Evolutionary conservation across 768 basidiomycete genomes (phyloP), one percentile per base, ranked within the genome.

Genomic region (Agaricus sinodeliciosus): DNA sequence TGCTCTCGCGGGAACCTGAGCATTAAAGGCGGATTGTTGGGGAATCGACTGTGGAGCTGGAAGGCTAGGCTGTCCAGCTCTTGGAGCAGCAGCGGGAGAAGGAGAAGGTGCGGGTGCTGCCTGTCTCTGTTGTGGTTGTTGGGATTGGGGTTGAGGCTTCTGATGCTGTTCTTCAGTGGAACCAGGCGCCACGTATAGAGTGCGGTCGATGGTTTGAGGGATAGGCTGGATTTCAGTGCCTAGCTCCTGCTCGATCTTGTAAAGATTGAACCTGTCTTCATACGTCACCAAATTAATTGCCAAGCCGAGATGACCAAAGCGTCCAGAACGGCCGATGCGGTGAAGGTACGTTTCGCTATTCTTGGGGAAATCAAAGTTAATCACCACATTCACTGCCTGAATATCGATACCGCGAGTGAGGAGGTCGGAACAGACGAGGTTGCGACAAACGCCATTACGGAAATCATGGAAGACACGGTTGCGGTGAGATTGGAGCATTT

Each of bases 391-490:
- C 57, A 99, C 95, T 55, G 95, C 96, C 73, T 97, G 96, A 66
- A 99, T 99, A 70, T 99, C 95, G 68, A 99, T 99, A 72, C 95
- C 95, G 59, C 95, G 90, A 19, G 95, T 99, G 64, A 99, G 85
- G 58, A 99, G 84, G 72, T 99, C 95, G 48, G 84, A 87, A 75
- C 95, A 99, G 66, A 99, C 95, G 59, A 99, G 85, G 74, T 99
- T 99, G 62, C 95, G 87, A 77, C 95, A 97, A 43, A 94, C 92
- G 58, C 95, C 95, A 64, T 91, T 92, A 58, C 96, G 86, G 84
- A 99, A 99, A 72, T 98, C 95, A 76, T 99, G 95, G 82, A 99
- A 99, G 60, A 99, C 95, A 65, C 95, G 91, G 72, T 99, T 99
- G 56, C 95, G 92, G 72, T 98, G 93, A 28, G 89, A 87, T 73